Percentiles rank a stretch among this genome's conserved stretches.
Evolutionary conservation across 2,329 filamentous ascomycete genomes (phyloP).

Genomic region (Pyricularia pennisetigena): DNA sequence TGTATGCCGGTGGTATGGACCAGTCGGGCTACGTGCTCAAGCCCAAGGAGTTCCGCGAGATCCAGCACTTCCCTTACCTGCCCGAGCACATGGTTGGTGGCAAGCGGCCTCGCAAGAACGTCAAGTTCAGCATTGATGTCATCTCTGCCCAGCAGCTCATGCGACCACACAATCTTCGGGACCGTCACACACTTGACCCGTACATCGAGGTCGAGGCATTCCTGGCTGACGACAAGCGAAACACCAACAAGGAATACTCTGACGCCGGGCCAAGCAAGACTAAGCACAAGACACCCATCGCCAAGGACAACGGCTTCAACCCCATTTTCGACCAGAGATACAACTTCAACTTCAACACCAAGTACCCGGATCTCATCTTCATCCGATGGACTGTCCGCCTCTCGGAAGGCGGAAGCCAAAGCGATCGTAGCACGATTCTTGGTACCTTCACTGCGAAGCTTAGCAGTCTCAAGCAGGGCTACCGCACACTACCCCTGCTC

Average conservation of each 20-base stretch:
- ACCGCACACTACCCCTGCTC: slow-evolving; percentile 81
- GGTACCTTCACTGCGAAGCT: slow-evolving; percentile 92
- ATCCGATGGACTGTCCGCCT: slow-evolving; percentile 89
- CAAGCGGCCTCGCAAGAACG: slow-evolving; percentile 70
- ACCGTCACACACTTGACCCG: slow-evolving; percentile 65
- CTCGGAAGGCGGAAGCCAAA: slow-evolving; percentile 64
- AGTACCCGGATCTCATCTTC: slow-evolving; percentile 87
- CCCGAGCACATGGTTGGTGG: slow-evolving; percentile 29
- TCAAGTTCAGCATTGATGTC: slow-evolving; percentile 78
- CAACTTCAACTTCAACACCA: slow-evolving; percentile 78
- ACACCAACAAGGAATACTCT: slow-evolving; percentile 43
- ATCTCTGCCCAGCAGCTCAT: slow-evolving; percentile 94
- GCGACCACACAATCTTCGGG: slow-evolving; percentile 50
- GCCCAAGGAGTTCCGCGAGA: slow-evolving; percentile 72
- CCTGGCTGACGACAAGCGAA: slow-evolving; percentile 84
- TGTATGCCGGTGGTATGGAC: slow-evolving; percentile 88
- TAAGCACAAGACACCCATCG: slow-evolving; percentile 70
- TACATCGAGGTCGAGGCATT: slow-evolving; percentile 95
- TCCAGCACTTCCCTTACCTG: slow-evolving; percentile 49
- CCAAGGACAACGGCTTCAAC: slow-evolving; percentile 87
- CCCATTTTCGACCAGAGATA: slow-evolving; percentile 76
- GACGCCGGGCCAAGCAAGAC: slow-evolving; percentile 31
- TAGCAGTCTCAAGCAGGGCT: slow-evolving; percentile 79
- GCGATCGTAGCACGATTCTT: slow-evolving; percentile 53
- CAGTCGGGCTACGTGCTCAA: slow-evolving; percentile 89